Conservation (phyloP, 495 filamentous ascomycete genomes). For the Chlorociboria aeruginascens region DNA sequence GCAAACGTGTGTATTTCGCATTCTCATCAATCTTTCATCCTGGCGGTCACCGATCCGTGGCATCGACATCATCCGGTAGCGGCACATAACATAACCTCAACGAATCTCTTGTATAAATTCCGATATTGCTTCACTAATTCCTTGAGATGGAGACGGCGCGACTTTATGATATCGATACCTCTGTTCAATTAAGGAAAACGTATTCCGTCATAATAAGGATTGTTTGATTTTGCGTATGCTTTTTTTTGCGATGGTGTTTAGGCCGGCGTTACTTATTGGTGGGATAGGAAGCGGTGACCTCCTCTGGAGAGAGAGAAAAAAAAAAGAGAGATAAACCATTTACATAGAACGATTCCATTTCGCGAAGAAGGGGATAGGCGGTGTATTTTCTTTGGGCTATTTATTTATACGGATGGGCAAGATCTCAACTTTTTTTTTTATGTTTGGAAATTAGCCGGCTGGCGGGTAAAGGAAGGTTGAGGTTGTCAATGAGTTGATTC, state of each 20-base stretch:
- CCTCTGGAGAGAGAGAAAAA: slow-evolving; percentile 15
- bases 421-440: slow-evolving; percentile 17
- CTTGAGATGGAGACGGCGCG: slow-evolving; percentile 16
- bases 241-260: slow-evolving; percentile 20
- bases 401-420: slow-evolving; percentile 14
- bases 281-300: slow-evolving; percentile 19
- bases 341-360: slow-evolving; percentile 22
- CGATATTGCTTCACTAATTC: slow-evolving; percentile 11
- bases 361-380: slow-evolving; percentile 10
- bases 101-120: slow-evolving; percentile 22
- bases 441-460: slow-evolving; percentile 4
- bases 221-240: slow-evolving; percentile 21
- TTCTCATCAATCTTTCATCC: slow-evolving; percentile 11
- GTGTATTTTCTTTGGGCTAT: slow-evolving; percentile 15
- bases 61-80: slow-evolving; percentile 17
- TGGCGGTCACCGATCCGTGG: slow-evolving; percentile 14
- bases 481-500: slow-evolving; percentile 17
- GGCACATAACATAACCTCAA: slow-evolving; percentile 15
- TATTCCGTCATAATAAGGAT: slow-evolving; percentile 10
- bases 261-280: slow-evolving; percentile 16
- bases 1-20: slow-evolving; percentile 17
- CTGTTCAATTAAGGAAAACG: slow-evolving; percentile 15
- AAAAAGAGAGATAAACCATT: slow-evolving; percentile 18
- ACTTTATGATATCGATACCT: slow-evolving; percentile 21
- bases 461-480: slow-evolving; percentile 9